Evolutionary conservation across 1,284 basidiomycete species (phyloP).

Genomic region (Abortiporus biennis): DNA sequence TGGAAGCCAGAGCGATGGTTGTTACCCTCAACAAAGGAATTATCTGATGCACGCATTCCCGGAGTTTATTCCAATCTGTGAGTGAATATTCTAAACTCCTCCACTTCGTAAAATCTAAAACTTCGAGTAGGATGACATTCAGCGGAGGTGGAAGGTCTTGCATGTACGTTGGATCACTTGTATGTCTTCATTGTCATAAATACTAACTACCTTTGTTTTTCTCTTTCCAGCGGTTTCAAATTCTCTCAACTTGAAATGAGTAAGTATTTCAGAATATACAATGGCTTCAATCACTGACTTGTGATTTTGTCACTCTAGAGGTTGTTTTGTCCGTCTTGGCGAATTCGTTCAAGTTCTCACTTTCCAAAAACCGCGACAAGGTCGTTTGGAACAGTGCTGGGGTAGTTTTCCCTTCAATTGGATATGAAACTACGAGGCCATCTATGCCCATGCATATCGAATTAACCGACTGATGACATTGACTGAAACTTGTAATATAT

Average conservation of each 20-base stretch:
- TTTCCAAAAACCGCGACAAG: conserved; percentile 1
- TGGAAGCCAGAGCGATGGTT: conserved; percentile 19
- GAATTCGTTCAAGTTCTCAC: conserved; percentile 8
- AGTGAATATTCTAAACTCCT: neutral
- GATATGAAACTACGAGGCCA: neutral
- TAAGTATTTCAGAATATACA: too few relatives aligned
- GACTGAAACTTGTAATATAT: too few relatives aligned
- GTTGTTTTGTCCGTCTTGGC: conserved; percentile 12
- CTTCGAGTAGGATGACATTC: conserved; percentile 14
- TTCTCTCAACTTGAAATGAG: conserved; percentile 12
- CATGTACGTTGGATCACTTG: conserved; percentile 9
- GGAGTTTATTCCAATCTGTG: conserved; percentile 13
- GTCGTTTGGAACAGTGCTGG: conserved; percentile 11
- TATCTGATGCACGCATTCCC: conserved; percentile 14
- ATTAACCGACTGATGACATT: too few relatives aligned
- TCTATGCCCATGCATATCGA: conserved; percentile 1
- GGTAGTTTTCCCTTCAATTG: conserved; percentile 11
- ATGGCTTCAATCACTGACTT: too few relatives aligned
- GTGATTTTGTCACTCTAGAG: conserved; percentile 10
- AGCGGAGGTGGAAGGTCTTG: conserved; percentile 11
- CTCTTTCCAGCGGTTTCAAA: conserved; percentile 10
- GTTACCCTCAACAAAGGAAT: conserved; percentile 10
- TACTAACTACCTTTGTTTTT: neutral
- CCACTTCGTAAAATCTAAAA: neutral
- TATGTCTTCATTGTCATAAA: neutral